phyloP scores from a whole-genome alignment of 2,329 filamentous ascomycete species.

The Verticillium nonalfalfae region DNA sequence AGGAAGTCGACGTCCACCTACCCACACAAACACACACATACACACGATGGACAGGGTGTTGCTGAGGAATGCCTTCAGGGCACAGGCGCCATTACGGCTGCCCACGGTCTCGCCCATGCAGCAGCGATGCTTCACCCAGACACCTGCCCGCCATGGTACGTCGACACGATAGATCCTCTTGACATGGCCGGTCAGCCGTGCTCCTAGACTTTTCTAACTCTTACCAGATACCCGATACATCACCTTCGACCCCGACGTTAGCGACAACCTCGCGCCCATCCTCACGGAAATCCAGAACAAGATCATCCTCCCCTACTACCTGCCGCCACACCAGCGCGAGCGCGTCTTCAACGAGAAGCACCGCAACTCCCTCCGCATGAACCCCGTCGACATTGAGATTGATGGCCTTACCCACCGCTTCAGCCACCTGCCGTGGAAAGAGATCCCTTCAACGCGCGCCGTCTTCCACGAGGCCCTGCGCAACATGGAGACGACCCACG shows the following conservation, averaged over 20 bases:
- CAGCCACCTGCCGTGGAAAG: conserved; percentile 32
- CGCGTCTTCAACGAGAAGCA: conserved; percentile 43
- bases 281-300: conserved; percentile 49
- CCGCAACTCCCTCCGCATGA: conserved; percentile 40
- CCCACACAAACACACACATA: background rate
- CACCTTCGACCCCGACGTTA: conserved; percentile 45
- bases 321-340: conserved; percentile 45
- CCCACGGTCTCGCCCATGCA: background rate
- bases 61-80: background rate
- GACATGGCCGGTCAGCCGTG: background rate
- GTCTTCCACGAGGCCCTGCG: conserved; percentile 29
- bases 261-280: conserved; percentile 43
- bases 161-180: background rate
- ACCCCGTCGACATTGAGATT: conserved; percentile 53
- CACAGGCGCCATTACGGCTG: conserved; percentile 1
- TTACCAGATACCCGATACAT: conserved; percentile 17
- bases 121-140: conserved; percentile 11
- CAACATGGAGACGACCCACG: conserved; percentile 43
- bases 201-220: background rate
- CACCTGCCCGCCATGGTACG: conserved; percentile 7
- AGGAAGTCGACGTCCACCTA: too few species aligned
- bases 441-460: conserved; percentile 34
- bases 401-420: conserved; percentile 50
- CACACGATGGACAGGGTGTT: background rate
- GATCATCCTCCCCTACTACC: conserved; percentile 56